Evolutionary conservation across 2,329 filamentous ascomycete genomes (phyloP), one percentile per base, ranked within the genome.

Genomic region (Tolypocladium inflatum): DNA sequence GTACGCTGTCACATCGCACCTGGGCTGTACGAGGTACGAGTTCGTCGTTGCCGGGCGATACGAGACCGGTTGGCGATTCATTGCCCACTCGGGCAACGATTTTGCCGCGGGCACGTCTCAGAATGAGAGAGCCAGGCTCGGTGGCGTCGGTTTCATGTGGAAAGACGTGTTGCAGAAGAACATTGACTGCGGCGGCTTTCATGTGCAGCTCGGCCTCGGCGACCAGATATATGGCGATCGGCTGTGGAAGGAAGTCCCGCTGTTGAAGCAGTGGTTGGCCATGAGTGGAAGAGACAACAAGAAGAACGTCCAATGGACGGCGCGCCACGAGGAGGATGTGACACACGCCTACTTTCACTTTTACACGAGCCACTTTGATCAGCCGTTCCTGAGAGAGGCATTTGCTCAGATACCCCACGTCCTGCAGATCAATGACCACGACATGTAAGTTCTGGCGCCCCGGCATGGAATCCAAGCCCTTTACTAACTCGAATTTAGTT

Each of bases 141-240:
- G 94, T 37, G 94, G 94, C 1, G 83, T 95, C 1, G 90, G 92
- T 0, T 90, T 94, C 69, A 96, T 99, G 93, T 99, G 94, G 94
- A 97, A 97, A 68, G 94, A 99, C 66, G 92, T 99, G 35, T 80
- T 99, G 69, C 91, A 97, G 74, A 97, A 97, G 79, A 96, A 99
- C 67, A 85, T 92, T 35, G 94, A 99, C 66, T 96, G 92, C 65
- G 91, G 92, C 57, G 94, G 94, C 1, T 99, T 97, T 72, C 94
- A 99, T 67, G 87, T 90, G 8, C 94, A 99, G 68, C 79, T 99
- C 9, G 94, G 93, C 17, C 77, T 97, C 5, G 94, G 94, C 57
- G 90, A 94, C 60, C 94, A 99, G 71, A 95, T 99, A 56, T 97
- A 95, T 68, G 94, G 91, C 2, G 94, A 99, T 72, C 81, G 94